Base-by-base conservation (phyloP, 345 rosid species). In the Euphorbia pulcherrima region DNA sequence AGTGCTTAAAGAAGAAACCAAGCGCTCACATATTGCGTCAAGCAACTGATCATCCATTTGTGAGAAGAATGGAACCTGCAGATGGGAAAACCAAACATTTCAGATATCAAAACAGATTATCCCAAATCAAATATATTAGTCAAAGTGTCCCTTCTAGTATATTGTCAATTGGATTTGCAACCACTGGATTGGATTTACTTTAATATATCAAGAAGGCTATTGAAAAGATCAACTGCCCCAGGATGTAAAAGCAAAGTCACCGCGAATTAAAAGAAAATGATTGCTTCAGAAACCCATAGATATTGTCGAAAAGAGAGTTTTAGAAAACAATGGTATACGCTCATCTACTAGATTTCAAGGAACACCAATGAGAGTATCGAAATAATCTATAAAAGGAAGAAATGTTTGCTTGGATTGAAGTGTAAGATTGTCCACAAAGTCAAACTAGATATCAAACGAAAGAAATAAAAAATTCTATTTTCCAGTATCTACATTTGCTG, bases 1-100 rank as follows among this genome's bases (percentile, higher is more conserved):
- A 2, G 89, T 83, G 64, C 86, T 81, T 66, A 87, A 64, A 67
- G 83, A 85, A 48, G 87, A 85, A 21, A 75, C 83, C 50, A 83
- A 67, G 0, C 85, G 79, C 80, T 85, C 92, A 8, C 92, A 87
- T 69, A 87, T 87, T 24, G 92, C 89, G 39, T 83, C 92, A 68
- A 85, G 86, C 71, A 87, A 72, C 8, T 81, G 89, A 75, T 83
- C 89, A 64, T 85, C 87, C 87, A 87, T 85, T 65, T 83, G 84
- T 29, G 89, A 83, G 79, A 87, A 87, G 17, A 87, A 64, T 0
- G 87, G 89, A 30, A 87, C 87, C 91, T 84, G 77, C 65, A 74
- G 20, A 63, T 18, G 21, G 55, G 28, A 44, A 12, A 44, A 44
- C 50, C 50, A 10, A 44, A 44, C 1, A 44, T 44, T 12, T 44